Conservation (phyloP, 345 rosid species). For the Eucalyptus shirleyi region DNA sequence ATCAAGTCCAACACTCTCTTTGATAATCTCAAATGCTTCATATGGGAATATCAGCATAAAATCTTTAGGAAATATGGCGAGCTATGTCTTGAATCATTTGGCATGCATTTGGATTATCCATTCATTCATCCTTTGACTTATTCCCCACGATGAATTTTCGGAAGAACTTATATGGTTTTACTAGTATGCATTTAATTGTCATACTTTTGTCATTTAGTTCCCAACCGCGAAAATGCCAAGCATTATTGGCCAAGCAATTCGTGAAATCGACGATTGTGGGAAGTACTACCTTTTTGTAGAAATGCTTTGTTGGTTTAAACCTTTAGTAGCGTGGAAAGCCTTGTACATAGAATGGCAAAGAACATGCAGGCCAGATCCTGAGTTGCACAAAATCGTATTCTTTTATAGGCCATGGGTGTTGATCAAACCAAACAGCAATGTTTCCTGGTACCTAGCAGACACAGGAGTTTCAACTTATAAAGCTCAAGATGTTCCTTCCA, state of each 20-base stretch:
- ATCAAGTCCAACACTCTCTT: not conserved
- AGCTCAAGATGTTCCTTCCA: no score
- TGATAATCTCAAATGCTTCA: not conserved
- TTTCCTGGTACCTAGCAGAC: no score
- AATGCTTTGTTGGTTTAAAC: no score
- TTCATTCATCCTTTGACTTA: not conserved
- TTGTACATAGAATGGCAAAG: no score
- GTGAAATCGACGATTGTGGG: not conserved
- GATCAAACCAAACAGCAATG: no score
- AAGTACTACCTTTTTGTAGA: no score
- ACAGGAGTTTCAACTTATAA: no score
- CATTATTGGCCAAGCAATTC: not conserved
- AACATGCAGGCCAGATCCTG: no score
- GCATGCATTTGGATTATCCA: not conserved
- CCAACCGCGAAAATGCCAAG: not conserved
- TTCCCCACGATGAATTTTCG: rapidly evolving
- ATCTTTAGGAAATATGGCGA: not conserved
- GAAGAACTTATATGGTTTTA: not conserved
- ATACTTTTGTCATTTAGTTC: rapidly evolving
- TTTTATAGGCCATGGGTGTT: no score
- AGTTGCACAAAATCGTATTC: no score
- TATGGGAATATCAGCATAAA: not conserved
- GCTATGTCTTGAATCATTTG: not conserved
- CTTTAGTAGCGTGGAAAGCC: no score
- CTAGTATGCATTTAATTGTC: not conserved